Evolutionary conservation across 2,329 filamentous ascomycete genomes (phyloP).

Genomic region (Botrytis cinerea): DNA sequence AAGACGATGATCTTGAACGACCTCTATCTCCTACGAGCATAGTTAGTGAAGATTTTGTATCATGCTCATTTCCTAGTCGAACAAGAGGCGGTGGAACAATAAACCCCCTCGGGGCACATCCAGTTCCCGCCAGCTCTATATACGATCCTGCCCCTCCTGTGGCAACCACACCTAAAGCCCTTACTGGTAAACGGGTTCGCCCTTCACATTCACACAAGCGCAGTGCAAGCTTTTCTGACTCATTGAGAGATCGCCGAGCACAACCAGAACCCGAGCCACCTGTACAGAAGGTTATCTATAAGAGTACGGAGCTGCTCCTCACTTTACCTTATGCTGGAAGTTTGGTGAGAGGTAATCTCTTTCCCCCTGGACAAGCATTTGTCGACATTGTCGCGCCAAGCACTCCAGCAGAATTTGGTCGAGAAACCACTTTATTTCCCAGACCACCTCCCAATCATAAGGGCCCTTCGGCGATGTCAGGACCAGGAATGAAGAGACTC

Average conservation of each 20-base stretch:
- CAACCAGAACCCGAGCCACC: constrained; percentile 44
- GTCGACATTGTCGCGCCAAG: constrained; percentile 65
- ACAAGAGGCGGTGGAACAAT: constrained; percentile 46
- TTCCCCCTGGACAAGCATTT: constrained; percentile 80
- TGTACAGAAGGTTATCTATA: constrained; percentile 52
- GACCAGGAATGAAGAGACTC: constrained; percentile 80
- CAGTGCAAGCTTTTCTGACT: constrained; percentile 85
- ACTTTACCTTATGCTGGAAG: constrained; percentile 74
- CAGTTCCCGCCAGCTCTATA: constrained; percentile 54
- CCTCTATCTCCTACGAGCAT: constrained; percentile 58
- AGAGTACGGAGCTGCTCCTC: constrained; percentile 59
- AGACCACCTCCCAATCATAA: constrained; percentile 47
- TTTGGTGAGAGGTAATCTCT: constrained; percentile 81
- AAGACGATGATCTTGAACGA: constrained; percentile 34
- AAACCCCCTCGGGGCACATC: constrained; percentile 55
- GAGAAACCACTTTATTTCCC: constrained; percentile 56
- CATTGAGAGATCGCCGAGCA: constrained; percentile 67
- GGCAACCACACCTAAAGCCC: constrained; percentile 58
- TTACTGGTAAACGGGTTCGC: constrained; percentile 60
- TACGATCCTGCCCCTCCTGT: constrained; percentile 53
- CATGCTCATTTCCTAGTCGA: constrained; percentile 64
- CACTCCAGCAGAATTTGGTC: constrained; percentile 48
- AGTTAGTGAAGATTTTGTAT: constrained; percentile 61
- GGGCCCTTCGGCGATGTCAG: constrained; percentile 60
- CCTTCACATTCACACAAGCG: constrained; percentile 70